Evolutionary conservation across 495 filamentous ascomycete genomes (phyloP).

Genomic region (Penicillium chermesinum): DNA sequence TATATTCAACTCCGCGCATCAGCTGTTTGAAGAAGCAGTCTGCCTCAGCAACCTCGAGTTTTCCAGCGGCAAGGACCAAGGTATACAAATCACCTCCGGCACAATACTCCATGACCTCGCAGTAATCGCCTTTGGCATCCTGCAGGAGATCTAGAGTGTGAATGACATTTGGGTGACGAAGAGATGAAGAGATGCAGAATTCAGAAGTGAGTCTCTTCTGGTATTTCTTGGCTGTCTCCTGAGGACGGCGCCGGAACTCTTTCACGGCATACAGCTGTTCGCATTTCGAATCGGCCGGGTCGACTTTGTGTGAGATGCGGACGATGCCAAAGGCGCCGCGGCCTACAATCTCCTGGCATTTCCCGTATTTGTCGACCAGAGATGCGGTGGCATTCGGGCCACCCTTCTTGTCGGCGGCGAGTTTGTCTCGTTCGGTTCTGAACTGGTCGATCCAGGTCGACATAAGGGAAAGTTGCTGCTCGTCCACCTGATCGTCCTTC

Average conservation of each 20-base stretch:
- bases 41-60: slow-evolving; percentile 87
- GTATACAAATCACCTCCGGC: slow-evolving; percentile 96
- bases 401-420: slow-evolving; percentile 70
- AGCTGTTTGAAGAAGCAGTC: slow-evolving; percentile 99
- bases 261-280: slow-evolving; percentile 98
- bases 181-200: slow-evolving; percentile 96
- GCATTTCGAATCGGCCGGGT: slow-evolving; percentile 68
- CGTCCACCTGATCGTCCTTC: slow-evolving; percentile 58
- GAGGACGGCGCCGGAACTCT: slow-evolving; percentile 90
- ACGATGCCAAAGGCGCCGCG: slow-evolving; percentile 97
- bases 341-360: slow-evolving; percentile 97
- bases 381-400: slow-evolving; percentile 72
- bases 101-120: slow-evolving; percentile 99
- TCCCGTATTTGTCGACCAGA: slow-evolving; percentile 94
- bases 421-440: slow-evolving; percentile 75
- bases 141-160: slow-evolving; percentile 93
- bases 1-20: slow-evolving; percentile 98
- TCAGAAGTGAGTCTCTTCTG: slow-evolving; percentile 97
- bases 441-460: slow-evolving; percentile 95
- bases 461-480: slow-evolving; percentile 86
- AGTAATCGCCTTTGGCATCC: slow-evolving; percentile 96
- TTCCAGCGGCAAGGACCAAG: slow-evolving; percentile 83
- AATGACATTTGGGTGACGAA: slow-evolving; percentile 97
- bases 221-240: slow-evolving; percentile 93
- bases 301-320: slow-evolving; percentile 93